Conservation (phyloP, 2,329 filamentous ascomycete species). For the Botrytis pseudocinerea region DNA sequence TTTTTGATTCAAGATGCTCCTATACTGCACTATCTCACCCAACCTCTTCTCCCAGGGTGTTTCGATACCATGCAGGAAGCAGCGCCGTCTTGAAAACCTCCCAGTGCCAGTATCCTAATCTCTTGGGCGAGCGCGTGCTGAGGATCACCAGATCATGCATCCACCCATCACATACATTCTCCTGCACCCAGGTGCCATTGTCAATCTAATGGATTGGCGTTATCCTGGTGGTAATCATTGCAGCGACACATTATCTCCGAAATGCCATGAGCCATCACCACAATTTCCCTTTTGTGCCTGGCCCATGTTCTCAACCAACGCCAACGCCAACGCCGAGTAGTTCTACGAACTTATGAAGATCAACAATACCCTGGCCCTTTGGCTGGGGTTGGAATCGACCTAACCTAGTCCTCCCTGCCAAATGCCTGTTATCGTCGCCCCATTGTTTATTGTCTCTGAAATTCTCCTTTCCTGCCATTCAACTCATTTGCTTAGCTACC, state of each 20-base stretch:
- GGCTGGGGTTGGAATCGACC: not conserved
- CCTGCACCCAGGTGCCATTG: not conserved
- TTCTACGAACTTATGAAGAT: conserved; percentile 14
- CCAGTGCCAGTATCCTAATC: not conserved
- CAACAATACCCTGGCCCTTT: not conserved
- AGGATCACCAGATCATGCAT: not conserved
- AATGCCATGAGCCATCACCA: not conserved
- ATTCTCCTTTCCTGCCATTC: conserved; percentile 12
- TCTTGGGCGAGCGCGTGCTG: not conserved
- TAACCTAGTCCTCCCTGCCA: not conserved
- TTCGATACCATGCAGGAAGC: not conserved
- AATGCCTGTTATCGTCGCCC: conserved; percentile 15
- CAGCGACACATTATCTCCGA: not conserved
- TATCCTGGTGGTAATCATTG: conserved; percentile 17
- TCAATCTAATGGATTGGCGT: conserved; percentile 3
- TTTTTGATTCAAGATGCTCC: not conserved
- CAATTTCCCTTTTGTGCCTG: not conserved
- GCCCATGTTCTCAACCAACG: conserved; percentile 3
- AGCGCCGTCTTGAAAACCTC: not conserved
- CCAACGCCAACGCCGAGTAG: conserved; percentile 11
- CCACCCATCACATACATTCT: not conserved
- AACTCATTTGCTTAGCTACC: not conserved
- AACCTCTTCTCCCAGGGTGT: not conserved
- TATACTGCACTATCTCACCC: not conserved
- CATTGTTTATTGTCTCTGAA: not conserved